Evolutionary conservation across 2,329 filamentous ascomycete species (phyloP).

Genomic region (Mariannaea elegans): DNA sequence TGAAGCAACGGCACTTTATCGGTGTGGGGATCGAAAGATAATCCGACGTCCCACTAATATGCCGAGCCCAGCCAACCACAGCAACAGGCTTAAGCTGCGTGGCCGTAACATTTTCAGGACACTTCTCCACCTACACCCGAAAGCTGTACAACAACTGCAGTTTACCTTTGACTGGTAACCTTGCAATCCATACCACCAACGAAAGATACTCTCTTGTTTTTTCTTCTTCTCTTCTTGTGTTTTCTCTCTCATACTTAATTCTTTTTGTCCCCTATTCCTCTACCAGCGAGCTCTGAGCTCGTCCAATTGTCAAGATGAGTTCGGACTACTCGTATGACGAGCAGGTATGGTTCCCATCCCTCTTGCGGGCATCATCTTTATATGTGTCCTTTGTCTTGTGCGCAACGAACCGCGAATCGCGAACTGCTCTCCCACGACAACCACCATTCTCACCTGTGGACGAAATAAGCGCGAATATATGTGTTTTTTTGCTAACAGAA

Average conservation of each 20-base stretch:
- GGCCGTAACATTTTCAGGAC: constrained; percentile 43
- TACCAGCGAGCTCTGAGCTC: constrained; percentile 47
- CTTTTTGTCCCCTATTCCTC: constrained; percentile 16
- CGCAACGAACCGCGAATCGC: neutral
- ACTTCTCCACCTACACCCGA: constrained; percentile 29
- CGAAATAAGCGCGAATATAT: neutral
- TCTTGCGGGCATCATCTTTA: neutral
- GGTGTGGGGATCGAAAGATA: constrained; percentile 43
- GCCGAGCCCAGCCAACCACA: constrained; percentile 23
- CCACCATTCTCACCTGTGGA: neutral
- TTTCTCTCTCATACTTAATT: constrained; percentile 18
- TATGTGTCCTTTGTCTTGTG: constrained; percentile 8
- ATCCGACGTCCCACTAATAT: constrained; percentile 42
- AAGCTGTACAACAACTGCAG: constrained; percentile 1
- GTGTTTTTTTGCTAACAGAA: constrained; percentile 1
- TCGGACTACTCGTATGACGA: constrained; percentile 99
- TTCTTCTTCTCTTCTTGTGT: constrained; percentile 16
- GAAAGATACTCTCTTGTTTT: constrained; percentile 14
- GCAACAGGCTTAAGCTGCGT: constrained; percentile 35
- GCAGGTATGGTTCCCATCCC: constrained; percentile 64
- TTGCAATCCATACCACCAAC: constrained; percentile 10
- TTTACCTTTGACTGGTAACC: constrained; percentile 14
- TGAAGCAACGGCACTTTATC: neutral
- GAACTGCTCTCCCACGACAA: neutral
- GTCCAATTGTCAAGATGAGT: constrained; percentile 71